A percentile compares a stretch with the other conserved stretches of the same genome.
Conservation (phyloP, 2,329 filamentous ascomycete genomes). For the Colletotrichum orchidophilum region DNA sequence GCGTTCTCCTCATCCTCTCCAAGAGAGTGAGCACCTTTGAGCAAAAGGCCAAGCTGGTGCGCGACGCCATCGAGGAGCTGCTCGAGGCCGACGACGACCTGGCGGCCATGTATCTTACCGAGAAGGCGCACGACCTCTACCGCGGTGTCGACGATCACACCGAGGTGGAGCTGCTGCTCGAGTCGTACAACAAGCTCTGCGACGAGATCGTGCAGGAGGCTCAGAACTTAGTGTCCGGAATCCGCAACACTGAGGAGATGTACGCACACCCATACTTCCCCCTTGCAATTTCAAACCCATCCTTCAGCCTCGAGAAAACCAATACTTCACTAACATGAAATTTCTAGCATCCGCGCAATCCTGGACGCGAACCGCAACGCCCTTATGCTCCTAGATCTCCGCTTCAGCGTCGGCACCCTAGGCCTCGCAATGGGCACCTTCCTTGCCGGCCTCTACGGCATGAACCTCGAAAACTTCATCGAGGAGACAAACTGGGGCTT, state of each 20-base stretch:
- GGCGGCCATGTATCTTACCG: conserved; percentile 92
- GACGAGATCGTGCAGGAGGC: conserved; percentile 98
- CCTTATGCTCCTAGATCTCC: conserved; percentile 96
- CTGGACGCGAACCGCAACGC: conserved; percentile 98
- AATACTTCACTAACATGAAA: conserved; percentile 37
- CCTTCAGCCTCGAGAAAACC: not conserved
- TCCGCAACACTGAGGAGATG: conserved; percentile 99
- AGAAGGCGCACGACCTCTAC: conserved; percentile 79
- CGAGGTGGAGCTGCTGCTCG: conserved; percentile 95
- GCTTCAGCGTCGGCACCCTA: conserved; percentile 94
- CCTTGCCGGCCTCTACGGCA: conserved; percentile 97
- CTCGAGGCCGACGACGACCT: conserved; percentile 97
- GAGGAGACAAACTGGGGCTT: conserved; percentile 94
- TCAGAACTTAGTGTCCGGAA: conserved; percentile 90
- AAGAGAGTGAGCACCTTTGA: conserved; percentile 98
- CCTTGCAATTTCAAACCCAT: conserved; percentile 32
- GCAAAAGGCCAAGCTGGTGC: conserved; percentile 92
- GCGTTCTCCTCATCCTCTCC: conserved; percentile 89
- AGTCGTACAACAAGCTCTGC: conserved; percentile 97
- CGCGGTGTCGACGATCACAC: conserved; percentile 88
- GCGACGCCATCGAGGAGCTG: conserved; percentile 94
- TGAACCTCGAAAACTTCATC: conserved; percentile 99
- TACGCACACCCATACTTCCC: conserved; percentile 55
- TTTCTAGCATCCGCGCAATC: conserved; percentile 85
- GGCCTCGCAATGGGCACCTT: conserved; percentile 96